A percentile compares a stretch with the other conserved stretches of the same genome.
phyloP scores from a whole-genome alignment of 176 grass and related monocot genomes.

The Carex pumila region DNA sequence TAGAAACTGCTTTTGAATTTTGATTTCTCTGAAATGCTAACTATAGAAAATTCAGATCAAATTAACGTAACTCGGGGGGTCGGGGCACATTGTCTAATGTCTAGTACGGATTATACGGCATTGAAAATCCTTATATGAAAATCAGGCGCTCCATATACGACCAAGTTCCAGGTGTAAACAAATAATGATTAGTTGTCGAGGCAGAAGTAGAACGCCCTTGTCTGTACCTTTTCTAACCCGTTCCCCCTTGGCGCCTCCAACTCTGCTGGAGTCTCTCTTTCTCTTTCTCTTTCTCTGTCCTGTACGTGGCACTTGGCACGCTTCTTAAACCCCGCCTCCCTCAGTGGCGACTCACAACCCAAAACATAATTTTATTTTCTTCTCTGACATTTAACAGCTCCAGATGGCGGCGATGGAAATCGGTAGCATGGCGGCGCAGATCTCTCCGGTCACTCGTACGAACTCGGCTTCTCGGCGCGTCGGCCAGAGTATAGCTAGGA shows the following conservation, averaged over 20 bases:
- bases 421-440: constrained; percentile 29
- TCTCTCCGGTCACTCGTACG: constrained; percentile 9
- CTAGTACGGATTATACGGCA: not conserved
- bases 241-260: not conserved
- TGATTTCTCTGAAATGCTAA: no score
- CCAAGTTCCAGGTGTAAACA: constrained; percentile 8
- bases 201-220: not conserved
- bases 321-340: not conserved
- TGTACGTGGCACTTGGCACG: not conserved
- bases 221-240: not conserved
- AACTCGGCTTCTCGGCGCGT: not conserved
- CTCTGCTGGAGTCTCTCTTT: not conserved
- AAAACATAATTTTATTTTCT: not conserved
- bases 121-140: not conserved
- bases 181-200: not conserved
- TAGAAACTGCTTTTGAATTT: no score
- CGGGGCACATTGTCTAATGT: not conserved
- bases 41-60: not conserved
- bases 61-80: not conserved
- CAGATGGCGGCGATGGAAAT: constrained; percentile 56
- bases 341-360: not conserved
- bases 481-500: not conserved
- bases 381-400: constrained; percentile 5
- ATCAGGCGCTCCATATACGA: not conserved
- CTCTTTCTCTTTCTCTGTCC: not conserved